Evolutionary conservation across 257 asterid genomes (phyloP).

Genomic region (Salvia splendens): DNA sequence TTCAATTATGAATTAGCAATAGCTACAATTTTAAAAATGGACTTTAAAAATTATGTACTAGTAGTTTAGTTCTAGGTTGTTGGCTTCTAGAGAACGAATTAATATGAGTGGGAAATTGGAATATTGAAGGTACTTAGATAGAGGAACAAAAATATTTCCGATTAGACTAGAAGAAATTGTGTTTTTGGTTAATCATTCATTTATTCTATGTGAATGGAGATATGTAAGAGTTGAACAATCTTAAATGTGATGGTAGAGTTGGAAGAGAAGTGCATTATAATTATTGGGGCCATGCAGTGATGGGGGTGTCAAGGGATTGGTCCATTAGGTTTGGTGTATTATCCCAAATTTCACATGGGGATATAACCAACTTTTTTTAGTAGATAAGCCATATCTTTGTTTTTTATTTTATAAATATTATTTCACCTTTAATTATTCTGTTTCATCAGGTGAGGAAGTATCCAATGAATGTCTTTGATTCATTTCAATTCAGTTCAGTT

Average conservation of each 20-base stretch:
- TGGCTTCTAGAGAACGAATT: neutral
- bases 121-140: neutral
- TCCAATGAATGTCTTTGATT: conserved; percentile 19
- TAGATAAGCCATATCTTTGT: conserved; percentile 23
- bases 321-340: conserved; percentile 26
- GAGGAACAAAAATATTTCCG: neutral
- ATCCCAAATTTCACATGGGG: conserved; percentile 34
- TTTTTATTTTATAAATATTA: neutral
- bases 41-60: no score
- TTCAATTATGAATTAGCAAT: no score
- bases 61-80: neutral
- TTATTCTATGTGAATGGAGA: neutral
- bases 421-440: conserved; percentile 6
- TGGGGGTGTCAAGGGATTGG: conserved; percentile 35
- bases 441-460: conserved; percentile 13
- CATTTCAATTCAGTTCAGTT: neutral
- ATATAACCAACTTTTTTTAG: conserved; percentile 19
- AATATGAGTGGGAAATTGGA: neutral
- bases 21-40: no score
- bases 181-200: neutral
- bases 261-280: conserved; percentile 18
- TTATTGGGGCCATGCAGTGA: conserved; percentile 15
- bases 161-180: neutral
- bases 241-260: neutral
- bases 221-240: neutral